These are phyloP conservation scores for Termitomyces sp. DNA, from an alignment of 768 basidiomycete species.

Conservation along the genomic window DNA sequence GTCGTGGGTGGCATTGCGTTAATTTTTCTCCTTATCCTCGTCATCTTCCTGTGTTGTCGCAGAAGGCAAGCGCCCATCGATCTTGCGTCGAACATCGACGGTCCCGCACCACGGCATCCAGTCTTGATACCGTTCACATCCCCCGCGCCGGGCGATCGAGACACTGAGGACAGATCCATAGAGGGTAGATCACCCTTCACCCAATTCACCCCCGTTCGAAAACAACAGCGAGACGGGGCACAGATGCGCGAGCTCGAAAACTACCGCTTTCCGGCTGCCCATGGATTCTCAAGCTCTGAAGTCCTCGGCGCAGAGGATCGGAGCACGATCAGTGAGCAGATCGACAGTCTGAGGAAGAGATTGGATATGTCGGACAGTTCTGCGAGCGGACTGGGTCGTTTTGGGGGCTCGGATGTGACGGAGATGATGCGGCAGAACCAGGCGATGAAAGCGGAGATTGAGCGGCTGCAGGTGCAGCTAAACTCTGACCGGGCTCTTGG, in stretches of 20 bases:
- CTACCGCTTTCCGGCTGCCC: too few relatives aligned
- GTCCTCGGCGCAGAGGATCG: not conserved
- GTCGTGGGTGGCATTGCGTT: not conserved
- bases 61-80: not conserved
- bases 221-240: too few relatives aligned
- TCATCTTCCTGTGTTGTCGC: not conserved
- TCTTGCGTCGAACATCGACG: not conserved
- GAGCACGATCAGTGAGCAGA: not conserved
- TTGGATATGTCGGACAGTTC: not conserved
- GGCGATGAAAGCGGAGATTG: slow-evolving; percentile 11
- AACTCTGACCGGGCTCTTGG: too few relatives aligned
- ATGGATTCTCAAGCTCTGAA: too few relatives aligned
- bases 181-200: too few relatives aligned
- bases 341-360: not conserved
- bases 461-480: slow-evolving; percentile 7
- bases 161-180: too few relatives aligned
- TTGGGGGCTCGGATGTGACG: not conserved
- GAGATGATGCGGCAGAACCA: not conserved
- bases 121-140: not conserved
- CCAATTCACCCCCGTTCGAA: too few relatives aligned
- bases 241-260: too few relatives aligned
- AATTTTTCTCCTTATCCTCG: not conserved
- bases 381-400: not conserved
- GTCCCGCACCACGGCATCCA: not conserved
- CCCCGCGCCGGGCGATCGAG: not conserved